A percentile compares a stretch with the other conserved stretches of the same genome.
These are phyloP conservation scores for Epicoccum nigrum DNA, from an alignment of 2,329 filamentous ascomycete genomes.

Conservation along the genomic window DNA sequence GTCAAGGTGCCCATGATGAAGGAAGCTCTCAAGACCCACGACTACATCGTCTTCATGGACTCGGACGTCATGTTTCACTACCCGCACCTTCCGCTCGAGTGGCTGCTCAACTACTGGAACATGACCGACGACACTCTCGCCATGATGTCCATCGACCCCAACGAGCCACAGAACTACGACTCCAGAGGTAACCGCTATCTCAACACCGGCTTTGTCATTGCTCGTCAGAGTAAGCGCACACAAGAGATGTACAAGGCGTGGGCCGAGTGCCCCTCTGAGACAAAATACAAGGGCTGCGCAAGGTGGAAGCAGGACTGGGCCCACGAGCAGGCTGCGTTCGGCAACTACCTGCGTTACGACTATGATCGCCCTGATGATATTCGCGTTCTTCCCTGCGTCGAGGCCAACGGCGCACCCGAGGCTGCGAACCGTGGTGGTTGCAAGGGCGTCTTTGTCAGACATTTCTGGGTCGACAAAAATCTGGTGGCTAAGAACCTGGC, in stretches of 20 bases:
- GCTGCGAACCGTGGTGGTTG: constrained; percentile 43
- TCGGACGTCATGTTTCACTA: constrained; percentile 58
- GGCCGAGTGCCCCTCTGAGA: constrained; percentile 47
- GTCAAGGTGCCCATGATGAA: constrained; percentile 57
- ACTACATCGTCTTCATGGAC: constrained; percentile 57
- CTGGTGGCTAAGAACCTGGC: constrained; percentile 40
- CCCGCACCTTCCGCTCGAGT: constrained; percentile 56
- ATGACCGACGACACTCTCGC: constrained; percentile 53
- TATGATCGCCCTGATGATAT: constrained; percentile 47
- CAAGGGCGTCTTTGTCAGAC: constrained; percentile 48
- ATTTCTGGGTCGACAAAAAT: constrained; percentile 48
- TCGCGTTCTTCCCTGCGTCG: constrained; percentile 46
- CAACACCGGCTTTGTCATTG: constrained; percentile 55
- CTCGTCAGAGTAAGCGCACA: constrained; percentile 48
- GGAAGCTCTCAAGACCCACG: constrained; percentile 48
- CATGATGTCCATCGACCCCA: constrained; percentile 56
- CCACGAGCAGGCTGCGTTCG: constrained; percentile 49
- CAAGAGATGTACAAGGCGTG: constrained; percentile 48
- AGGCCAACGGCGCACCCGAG: constrained; percentile 48
- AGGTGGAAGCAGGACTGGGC: constrained; percentile 46
- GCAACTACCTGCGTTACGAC: constrained; percentile 49
- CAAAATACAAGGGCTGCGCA: constrained; percentile 43
- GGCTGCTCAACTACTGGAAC: constrained; percentile 59
- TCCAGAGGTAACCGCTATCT: constrained; percentile 48
- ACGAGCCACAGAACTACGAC: constrained; percentile 52